These are phyloP conservation scores for Hymenochaete sp. DNA, from an alignment of 1,284 basidiomycete genomes.

Conservation along the genomic window DNA sequence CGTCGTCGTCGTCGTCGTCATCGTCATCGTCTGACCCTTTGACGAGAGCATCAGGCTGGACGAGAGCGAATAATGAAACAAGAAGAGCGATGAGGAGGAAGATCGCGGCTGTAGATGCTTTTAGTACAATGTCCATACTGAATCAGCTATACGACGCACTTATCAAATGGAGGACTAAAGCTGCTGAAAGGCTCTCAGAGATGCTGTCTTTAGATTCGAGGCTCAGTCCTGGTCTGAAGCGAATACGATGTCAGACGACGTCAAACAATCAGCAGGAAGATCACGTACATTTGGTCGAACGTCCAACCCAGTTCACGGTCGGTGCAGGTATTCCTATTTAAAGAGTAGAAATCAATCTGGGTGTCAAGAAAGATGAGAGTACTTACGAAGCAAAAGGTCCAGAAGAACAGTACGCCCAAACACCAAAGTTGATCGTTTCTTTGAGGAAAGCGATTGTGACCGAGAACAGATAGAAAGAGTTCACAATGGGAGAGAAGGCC, in stretches of 20 bases:
- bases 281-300: slow-evolving; percentile 9
- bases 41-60: background rate
- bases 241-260: background rate
- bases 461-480: slow-evolving; percentile 8
- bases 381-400: slow-evolving; percentile 8
- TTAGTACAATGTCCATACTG: background rate
- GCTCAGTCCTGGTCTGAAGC: slow-evolving; percentile 4
- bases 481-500: slow-evolving; percentile 7
- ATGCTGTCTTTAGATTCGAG: background rate
- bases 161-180: slow-evolving; percentile 4
- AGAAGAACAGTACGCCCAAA: slow-evolving; percentile 14
- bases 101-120: background rate
- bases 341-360: no score
- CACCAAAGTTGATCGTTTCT: slow-evolving; percentile 4
- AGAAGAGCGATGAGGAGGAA: background rate
- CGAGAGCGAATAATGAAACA: background rate
- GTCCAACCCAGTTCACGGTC: slow-evolving; percentile 9
- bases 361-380: background rate
- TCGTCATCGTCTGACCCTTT: background rate
- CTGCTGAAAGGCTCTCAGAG: background rate
- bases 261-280: background rate
- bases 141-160: background rate
- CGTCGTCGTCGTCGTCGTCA: background rate
- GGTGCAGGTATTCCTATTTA: slow-evolving; percentile 8
- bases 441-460: slow-evolving; percentile 1